Evolutionary conservation across 768 basidiomycete genomes (phyloP).

Genomic region (Coprinopsis marcescibilis): DNA sequence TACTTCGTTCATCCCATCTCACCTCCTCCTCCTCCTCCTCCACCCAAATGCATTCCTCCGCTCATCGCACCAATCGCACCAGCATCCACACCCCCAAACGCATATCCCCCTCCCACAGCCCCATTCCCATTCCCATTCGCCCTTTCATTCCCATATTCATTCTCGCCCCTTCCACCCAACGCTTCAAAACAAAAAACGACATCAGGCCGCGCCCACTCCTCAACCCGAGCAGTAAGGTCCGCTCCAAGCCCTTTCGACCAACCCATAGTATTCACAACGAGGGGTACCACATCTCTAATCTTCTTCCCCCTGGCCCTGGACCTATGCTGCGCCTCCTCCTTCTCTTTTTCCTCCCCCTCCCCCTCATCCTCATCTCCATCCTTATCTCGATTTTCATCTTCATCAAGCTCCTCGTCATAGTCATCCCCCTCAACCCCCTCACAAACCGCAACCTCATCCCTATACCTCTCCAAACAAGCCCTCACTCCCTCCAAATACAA

Average conservation of each 20-base stretch:
- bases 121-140: neutral
- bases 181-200: constrained; percentile 47
- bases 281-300: constrained; percentile 59
- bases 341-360: neutral
- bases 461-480: constrained; percentile 61
- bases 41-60: neutral
- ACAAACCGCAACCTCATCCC: constrained; percentile 45
- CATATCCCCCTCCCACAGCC: neutral
- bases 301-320: constrained; percentile 16
- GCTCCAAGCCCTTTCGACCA: constrained; percentile 94
- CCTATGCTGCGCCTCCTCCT: neutral
- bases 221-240: constrained; percentile 67
- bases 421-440: constrained; percentile 17
- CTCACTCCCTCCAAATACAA: constrained; percentile 69
- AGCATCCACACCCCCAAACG: neutral
- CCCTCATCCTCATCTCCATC: constrained; percentile 21
- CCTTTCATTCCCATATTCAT: too few species aligned
- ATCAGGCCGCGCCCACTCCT: constrained; percentile 50
- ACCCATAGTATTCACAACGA: constrained; percentile 94
- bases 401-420: constrained; percentile 15
- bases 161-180: too few species aligned
- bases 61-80: neutral
- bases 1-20: constrained; percentile 5
- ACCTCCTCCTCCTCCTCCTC: neutral
- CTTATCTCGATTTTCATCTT: too few species aligned